These are phyloP conservation scores for Chaetoceros tenuissimus DNA, from an alignment of 108 stramenopile species.

Conservation along the genomic window DNA sequence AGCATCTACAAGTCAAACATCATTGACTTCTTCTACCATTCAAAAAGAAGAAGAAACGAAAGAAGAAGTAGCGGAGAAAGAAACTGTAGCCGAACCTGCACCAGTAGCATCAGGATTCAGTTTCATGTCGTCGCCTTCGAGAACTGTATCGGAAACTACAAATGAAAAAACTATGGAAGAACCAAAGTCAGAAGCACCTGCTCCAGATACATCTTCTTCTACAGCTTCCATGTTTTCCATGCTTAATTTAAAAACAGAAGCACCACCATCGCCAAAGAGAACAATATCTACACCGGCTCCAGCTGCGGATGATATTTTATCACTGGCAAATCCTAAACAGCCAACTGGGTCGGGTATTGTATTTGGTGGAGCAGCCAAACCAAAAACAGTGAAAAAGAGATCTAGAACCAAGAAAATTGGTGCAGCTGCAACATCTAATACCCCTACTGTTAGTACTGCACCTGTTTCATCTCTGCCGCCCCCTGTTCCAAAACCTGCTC, in stretches of 20 bases:
- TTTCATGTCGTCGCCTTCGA: too few relatives aligned
- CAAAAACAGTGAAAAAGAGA: neutral
- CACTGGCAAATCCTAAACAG: neutral
- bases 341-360: neutral
- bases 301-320: neutral
- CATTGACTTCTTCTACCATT: too few relatives aligned
- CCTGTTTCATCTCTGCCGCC: too few relatives aligned
- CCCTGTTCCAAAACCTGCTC: neutral
- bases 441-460: neutral
- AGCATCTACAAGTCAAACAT: too few relatives aligned
- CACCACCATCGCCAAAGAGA: neutral
- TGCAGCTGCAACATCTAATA: neutral
- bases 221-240: neutral
- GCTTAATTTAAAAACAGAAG: neutral
- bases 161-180: neutral
- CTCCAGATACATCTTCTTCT: neutral
- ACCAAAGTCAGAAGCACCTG: neutral
- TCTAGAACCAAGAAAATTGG: neutral
- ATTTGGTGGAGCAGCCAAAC: neutral
- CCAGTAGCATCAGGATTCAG: too few relatives aligned
- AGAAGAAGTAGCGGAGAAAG: too few relatives aligned
- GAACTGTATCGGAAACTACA: too few relatives aligned
- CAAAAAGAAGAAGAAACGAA: too few relatives aligned
- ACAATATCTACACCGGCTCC: neutral
- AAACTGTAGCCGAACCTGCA: neutral